A percentile compares a stretch with the other conserved stretches of the same genome.
phyloP scores from a whole-genome alignment of 1,284 basidiomycete species.

The Rhodotorula sp. region DNA sequence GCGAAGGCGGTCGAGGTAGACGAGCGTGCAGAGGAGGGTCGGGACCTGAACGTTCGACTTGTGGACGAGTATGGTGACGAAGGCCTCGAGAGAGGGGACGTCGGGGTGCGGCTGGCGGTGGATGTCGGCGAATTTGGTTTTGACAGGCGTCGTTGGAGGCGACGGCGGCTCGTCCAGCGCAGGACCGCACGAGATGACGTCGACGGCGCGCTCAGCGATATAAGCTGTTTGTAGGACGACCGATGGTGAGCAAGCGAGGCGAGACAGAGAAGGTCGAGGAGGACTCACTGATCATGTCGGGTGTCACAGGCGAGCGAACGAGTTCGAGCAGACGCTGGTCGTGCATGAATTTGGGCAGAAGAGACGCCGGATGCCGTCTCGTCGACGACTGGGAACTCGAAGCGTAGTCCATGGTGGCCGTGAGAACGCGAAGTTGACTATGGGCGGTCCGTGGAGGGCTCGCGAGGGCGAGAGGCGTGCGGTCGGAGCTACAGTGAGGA shows the following conservation, averaged over 20 bases:
- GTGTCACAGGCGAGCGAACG: constrained; percentile 69
- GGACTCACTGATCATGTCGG: constrained; percentile 66
- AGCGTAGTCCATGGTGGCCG: constrained; percentile 5
- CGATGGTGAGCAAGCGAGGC: background rate
- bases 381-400: constrained; percentile 24
- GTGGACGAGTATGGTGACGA: constrained; percentile 79
- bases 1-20: constrained; percentile 86
- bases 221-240: constrained; percentile 21
- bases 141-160: constrained; percentile 34
- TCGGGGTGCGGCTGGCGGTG: constrained; percentile 21
- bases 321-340: constrained; percentile 73
- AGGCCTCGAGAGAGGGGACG: constrained; percentile 74
- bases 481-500: background rate
- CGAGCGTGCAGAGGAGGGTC: constrained; percentile 83
- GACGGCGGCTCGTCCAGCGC: constrained; percentile 20
- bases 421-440: background rate
- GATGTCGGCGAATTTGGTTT: constrained; percentile 13
- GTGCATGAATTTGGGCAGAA: constrained; percentile 53
- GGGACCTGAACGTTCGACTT: constrained; percentile 78
- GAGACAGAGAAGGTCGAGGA: background rate
- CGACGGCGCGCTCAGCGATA: constrained; percentile 36
- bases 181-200: constrained; percentile 36
- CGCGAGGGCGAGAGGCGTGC: background rate
- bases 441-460: background rate
- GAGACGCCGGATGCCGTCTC: constrained; percentile 37